Evolutionary conservation across 352 stramenopile species (phyloP).

Genomic region (Phytophthora lateralis): DNA sequence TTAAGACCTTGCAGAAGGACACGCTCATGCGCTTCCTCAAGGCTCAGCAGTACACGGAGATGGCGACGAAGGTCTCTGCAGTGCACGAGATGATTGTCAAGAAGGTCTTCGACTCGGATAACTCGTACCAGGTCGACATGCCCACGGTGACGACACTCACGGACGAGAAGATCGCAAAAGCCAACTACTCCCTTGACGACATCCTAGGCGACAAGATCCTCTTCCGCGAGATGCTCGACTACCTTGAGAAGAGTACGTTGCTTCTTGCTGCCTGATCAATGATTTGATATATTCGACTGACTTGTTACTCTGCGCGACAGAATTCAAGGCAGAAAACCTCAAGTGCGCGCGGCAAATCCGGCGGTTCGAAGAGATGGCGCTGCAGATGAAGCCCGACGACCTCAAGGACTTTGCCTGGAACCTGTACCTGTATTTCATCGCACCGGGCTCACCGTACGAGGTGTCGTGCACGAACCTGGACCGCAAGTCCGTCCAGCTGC

Average conservation of each 20-base stretch:
- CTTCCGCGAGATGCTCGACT: conserved; percentile 86
- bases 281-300: neutral
- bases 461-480: conserved; percentile 86
- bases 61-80: conserved; percentile 57
- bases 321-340: conserved; percentile 87
- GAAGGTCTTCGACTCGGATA: conserved; percentile 69
- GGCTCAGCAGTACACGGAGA: conserved; percentile 78
- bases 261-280: neutral
- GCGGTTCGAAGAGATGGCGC: conserved; percentile 76
- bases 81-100: conserved; percentile 69
- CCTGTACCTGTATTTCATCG: conserved; percentile 87
- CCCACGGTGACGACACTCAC: conserved; percentile 57
- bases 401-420: conserved; percentile 85
- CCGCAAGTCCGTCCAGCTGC: conserved; percentile 80
- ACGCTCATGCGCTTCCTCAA: conserved; percentile 83
- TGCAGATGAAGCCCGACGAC: conserved; percentile 69
- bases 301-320: conserved; percentile 28
- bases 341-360: conserved; percentile 84
- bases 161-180: conserved; percentile 64
- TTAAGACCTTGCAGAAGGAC: conserved; percentile 86
- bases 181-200: conserved; percentile 76
- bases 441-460: conserved; percentile 71
- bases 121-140: conserved; percentile 71
- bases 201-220: conserved; percentile 84
- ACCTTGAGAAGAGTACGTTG: conserved; percentile 82